Percentiles rank a stretch among this genome's conserved stretches.
Evolutionary conservation across 257 asterid genomes (phyloP).

Genomic region (Schizonepeta tenuifolia): DNA sequence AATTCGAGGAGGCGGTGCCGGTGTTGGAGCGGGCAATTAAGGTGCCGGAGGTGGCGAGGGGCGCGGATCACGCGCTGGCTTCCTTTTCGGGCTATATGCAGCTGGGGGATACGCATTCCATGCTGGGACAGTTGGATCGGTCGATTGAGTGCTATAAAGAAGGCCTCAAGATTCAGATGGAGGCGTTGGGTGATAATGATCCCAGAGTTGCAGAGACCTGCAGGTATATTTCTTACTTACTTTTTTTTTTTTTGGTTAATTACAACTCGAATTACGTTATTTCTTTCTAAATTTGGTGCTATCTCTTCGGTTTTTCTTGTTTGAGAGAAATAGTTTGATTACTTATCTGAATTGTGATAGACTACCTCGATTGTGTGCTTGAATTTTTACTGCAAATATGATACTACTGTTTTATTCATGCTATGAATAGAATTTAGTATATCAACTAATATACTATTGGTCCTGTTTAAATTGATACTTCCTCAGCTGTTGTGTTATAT

Average conservation of each 20-base stretch:
- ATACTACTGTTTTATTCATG: background rate
- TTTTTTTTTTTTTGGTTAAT: background rate
- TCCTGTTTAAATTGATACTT: background rate
- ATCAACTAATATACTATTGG: background rate
- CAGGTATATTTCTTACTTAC: constrained; percentile 50
- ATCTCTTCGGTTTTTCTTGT: background rate
- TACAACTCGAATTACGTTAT: background rate
- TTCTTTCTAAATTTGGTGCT: background rate
- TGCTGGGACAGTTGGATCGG: constrained; percentile 97
- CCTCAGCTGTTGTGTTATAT: background rate
- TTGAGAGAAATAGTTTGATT: background rate
- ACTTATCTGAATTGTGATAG: background rate
- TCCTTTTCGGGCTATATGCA: constrained; percentile 94
- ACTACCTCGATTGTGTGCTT: background rate
- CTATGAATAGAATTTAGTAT: background rate
- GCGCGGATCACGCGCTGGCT: constrained; percentile 98
- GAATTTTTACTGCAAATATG: background rate
- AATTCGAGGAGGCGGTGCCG: constrained; percentile 91
- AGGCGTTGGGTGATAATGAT: constrained; percentile 90
- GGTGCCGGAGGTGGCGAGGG: constrained; percentile 80
- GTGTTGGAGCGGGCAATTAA: constrained; percentile 86
- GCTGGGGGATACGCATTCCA: constrained; percentile 93
- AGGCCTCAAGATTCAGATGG: constrained; percentile 94
- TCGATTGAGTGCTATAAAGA: constrained; percentile 80
- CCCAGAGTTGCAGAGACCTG: constrained; percentile 96